phyloP scores from a whole-genome alignment of 805 yeast genomes.

The Metschnikowia henanensis region DNA sequence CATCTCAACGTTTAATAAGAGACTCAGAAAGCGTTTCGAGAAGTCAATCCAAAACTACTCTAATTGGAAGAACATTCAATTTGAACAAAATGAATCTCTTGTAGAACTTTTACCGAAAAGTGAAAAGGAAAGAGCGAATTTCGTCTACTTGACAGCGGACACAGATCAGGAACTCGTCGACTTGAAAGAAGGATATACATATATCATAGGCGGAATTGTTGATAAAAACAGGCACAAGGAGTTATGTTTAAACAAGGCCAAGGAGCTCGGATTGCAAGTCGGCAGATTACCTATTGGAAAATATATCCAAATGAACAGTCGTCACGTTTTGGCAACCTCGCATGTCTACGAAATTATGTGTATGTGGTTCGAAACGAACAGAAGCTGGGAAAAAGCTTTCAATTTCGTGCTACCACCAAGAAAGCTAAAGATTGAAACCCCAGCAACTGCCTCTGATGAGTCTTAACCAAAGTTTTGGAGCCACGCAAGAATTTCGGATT shows the following conservation, averaged over 20 bases:
- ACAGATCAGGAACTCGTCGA: slow-evolving; percentile 67
- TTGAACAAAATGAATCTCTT: slow-evolving; percentile 39
- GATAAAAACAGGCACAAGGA: slow-evolving; percentile 89
- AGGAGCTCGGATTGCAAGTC: slow-evolving; percentile 64
- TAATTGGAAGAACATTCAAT: slow-evolving; percentile 66
- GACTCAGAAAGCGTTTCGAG: slow-evolving; percentile 69
- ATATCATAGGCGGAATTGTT: slow-evolving; percentile 93
- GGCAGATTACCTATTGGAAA: slow-evolving; percentile 87
- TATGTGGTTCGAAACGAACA: slow-evolving; percentile 66
- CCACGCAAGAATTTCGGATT: no score
- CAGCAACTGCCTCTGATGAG: no score
- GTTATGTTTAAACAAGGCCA: slow-evolving; percentile 81
- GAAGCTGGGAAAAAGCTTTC: slow-evolving; percentile 85
- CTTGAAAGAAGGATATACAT: slow-evolving; percentile 69
- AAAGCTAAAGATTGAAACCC: slow-evolving; percentile 45
- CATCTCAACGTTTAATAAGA: slow-evolving; percentile 65
- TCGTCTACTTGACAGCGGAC: slow-evolving; percentile 82
- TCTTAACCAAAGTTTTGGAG: no score
- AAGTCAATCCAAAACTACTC: slow-evolving; percentile 54
- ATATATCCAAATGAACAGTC: slow-evolving; percentile 76
- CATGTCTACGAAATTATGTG: slow-evolving; percentile 91
- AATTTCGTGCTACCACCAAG: slow-evolving; percentile 85
- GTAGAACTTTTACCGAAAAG: slow-evolving; percentile 28
- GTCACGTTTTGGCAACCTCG: slow-evolving; percentile 88
- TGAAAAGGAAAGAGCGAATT: slow-evolving; percentile 37